Conservation (phyloP, 225 moss, liverwort and hornwort genomes). For the Sphagnum tenellum region DNA sequence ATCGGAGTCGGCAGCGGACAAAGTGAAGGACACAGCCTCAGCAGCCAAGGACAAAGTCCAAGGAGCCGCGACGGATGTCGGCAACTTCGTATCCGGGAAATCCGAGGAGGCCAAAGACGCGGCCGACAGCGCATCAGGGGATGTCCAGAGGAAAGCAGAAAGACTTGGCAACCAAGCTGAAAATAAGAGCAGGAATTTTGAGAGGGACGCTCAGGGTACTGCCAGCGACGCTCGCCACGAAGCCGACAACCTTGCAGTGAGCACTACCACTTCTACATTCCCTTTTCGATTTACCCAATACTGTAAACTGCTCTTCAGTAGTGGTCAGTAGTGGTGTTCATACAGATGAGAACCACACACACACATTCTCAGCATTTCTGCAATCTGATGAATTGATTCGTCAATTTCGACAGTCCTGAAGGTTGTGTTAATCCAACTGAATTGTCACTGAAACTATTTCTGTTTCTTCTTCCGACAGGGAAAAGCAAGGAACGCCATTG, state of each 20-base stretch:
- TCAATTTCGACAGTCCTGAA: neutral
- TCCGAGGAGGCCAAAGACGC: conserved; percentile 12
- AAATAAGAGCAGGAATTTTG: conserved; percentile 5
- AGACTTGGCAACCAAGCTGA: conserved; percentile 13
- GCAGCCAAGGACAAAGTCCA: conserved; percentile 16
- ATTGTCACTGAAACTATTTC: neutral
- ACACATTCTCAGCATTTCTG: neutral
- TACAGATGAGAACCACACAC: too few relatives aligned
- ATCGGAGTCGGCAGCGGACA: conserved; percentile 14
- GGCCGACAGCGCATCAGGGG: conserved; percentile 6
- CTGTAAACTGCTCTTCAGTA: neutral
- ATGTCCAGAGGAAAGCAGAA: conserved; percentile 6
- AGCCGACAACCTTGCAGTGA: conserved; percentile 14
- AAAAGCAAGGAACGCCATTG: conserved; percentile 4
- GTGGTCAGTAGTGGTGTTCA: too few relatives aligned
- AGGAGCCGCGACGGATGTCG: conserved; percentile 7
- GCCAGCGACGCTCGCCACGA: conserved; percentile 15
- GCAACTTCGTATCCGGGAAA: conserved; percentile 9
- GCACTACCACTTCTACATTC: neutral
- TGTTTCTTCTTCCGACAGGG: neutral
- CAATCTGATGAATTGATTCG: neutral
- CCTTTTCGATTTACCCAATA: neutral
- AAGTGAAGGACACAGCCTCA: conserved; percentile 24
- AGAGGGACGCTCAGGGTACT: conserved; percentile 9
- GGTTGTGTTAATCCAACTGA: neutral